phyloP scores from a whole-genome alignment of 1,284 basidiomycete genomes.

The Austropuccinia psidii region DNA sequence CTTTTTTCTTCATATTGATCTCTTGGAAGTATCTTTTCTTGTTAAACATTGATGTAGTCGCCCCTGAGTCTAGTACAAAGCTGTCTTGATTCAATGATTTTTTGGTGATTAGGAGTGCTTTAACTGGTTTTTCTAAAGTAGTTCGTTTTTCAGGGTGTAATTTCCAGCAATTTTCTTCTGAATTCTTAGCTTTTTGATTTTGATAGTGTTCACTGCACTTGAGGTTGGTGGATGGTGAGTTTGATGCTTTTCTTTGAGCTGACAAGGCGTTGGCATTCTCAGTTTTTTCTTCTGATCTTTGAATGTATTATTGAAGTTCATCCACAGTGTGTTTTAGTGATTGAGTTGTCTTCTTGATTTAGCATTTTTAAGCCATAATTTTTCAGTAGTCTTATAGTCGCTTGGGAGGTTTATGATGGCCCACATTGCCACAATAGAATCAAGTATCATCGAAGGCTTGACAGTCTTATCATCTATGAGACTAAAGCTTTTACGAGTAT shows the following conservation, averaged over 20 bases:
- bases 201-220: neutral
- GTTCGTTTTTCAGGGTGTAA: too few relatives aligned
- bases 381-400: neutral
- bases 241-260: neutral
- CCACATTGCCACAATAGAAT: neutral
- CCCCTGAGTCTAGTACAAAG: neutral
- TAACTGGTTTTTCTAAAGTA: neutral
- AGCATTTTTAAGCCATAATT: neutral
- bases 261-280: neutral
- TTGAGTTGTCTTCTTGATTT: neutral
- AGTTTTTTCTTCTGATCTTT: neutral
- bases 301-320: neutral
- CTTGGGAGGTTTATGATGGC: neutral
- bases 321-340: neutral
- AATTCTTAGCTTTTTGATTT: neutral
- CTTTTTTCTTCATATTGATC: neutral
- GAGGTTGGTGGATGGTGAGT: neutral
- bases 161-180: neutral
- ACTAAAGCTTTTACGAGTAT: neutral
- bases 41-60: neutral
- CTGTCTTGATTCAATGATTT: neutral
- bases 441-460: neutral
- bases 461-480: neutral
- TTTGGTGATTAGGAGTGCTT: neutral
- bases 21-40: neutral